Evolutionary conservation across 2,329 filamentous ascomycete genomes (phyloP), one percentile per base, ranked within the genome.

Genomic region (Graphilbum ipis-grandicollis): DNA sequence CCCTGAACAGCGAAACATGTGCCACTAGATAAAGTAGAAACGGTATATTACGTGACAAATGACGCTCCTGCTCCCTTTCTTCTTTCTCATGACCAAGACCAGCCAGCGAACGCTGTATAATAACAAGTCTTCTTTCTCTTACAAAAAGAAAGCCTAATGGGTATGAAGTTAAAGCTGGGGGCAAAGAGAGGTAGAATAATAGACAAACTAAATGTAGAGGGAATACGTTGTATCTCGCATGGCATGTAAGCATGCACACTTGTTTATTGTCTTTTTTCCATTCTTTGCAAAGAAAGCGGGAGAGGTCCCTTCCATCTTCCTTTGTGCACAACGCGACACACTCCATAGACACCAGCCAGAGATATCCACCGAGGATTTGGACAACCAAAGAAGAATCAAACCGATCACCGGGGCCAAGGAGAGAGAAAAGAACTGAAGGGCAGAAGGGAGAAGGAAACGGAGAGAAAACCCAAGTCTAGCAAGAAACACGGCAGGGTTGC

Each of bases 321-420:
- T 26, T 36, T 33, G 65, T 66, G 54, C 60, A 71, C 68, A 71
- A 71, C 60, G 70, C 68, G 71, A 71, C 68, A 67, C 60, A 71
- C 68, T 71, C 68, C 68, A 58, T 63, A 70, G 66, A 73, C 68
- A 72, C 68, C 68, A 62, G 59, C 43, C 43, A 39, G 43, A 13
- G 26, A 28, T 37, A 60, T 65, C 61, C 58, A 59, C 65, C 59
- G 56, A 28, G 50, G 54, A 54, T 46, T 49, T 55, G 54, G 56
- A 55, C 55, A 55, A 56, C 51, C 56, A 50, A 55, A 17, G 6
- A 15, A 31, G n/a, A 31, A 31, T 31, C 29, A 31, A 31, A 31
- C 12, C 29, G 4, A 15, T 31, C 5, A 15, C 29, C 29, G 29
- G 6, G 8, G 29, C 29, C 29, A 31, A 13, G 29, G n/a, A 31